A percentile compares a stretch with the other conserved stretches of the same genome.
These are phyloP conservation scores for Tremella mesenterica DNA, from an alignment of 768 basidiomycete genomes.

Conservation along the genomic window DNA sequence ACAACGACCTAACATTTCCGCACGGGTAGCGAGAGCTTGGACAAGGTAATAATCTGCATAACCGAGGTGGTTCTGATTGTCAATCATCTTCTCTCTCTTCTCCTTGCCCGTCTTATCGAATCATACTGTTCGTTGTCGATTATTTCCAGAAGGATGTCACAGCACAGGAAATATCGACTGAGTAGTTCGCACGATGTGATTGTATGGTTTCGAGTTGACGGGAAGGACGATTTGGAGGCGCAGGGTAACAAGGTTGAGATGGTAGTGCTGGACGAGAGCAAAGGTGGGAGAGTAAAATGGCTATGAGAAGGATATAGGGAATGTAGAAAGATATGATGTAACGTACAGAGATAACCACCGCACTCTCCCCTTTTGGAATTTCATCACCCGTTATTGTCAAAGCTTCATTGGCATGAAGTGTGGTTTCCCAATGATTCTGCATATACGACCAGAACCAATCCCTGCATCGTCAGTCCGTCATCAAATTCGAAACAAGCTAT, in stretches of 20 bases:
- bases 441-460: slow-evolving; percentile 30
- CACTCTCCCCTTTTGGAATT: slow-evolving; percentile 20
- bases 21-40: slow-evolving; percentile 16
- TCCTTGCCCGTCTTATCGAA: no score
- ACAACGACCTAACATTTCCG: slow-evolving; percentile 26
- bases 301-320: no score
- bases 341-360: slow-evolving; percentile 28
- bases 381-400: slow-evolving; percentile 18
- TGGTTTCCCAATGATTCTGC: slow-evolving; percentile 29
- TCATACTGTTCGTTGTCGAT: not conserved
- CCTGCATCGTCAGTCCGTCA: slow-evolving; percentile 4
- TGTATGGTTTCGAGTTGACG: not conserved
- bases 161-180: no score
- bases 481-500: no score
- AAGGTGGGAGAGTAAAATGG: no score
- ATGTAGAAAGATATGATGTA: no score
- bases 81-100: not conserved
- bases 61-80: slow-evolving; percentile 22
- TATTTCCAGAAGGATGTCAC: no score
- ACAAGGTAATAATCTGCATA: slow-evolving; percentile 31
- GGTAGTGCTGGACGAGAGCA: no score
- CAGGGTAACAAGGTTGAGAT: no score
- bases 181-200: no score
- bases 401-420: slow-evolving; percentile 12
- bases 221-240: no score